Base-by-base conservation (phyloP, 2,329 filamentous ascomycete genomes). In the Iodosphaeria phyllophila region DNA sequence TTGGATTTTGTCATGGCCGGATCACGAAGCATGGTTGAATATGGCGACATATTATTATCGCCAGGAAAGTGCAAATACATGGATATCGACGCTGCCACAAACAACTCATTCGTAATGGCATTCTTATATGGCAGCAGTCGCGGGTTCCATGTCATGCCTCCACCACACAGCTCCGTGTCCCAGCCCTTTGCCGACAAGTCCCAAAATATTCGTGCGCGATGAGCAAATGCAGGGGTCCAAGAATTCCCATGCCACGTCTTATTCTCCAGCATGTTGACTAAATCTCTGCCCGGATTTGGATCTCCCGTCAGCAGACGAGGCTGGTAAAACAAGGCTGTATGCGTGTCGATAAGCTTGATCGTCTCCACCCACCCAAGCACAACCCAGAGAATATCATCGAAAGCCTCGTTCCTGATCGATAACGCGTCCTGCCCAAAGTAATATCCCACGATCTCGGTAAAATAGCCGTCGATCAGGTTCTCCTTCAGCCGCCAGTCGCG, bases 341-440 rank as follows among this genome's bases (percentile, higher is more conserved):
- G 80, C n/a, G 62, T 52, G 16, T 69, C 54, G 25, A 86, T 66
- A 41, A 92, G 83, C 35, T 76, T 72, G 33, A 83, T 64, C 24
- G 67, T 68, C 43, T 92, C 80, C 26, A 93, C 54, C 84, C 86
- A 93, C 32, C 76, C 80, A 18, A 95, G 60, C 3, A 91, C 82
- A 1, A 93, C 82, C 86, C 86, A 95, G 3, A 92, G 64, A 54
- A 92, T 92, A 45, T 95, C 86, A 42, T 93, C 86, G 44, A 74
- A 92, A 0, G 86, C 86, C 55, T 71, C 47, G 28, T 70, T 67
- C 22, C 79, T 64, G 24, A 93, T 62, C 15, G 64, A 59, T 33
- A 83, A 70, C 4, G 72, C 64, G 45, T 92, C 71, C 44, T 95
- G 80, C 12, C 79, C 82, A 43, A 86, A 92, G 44, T 91, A 93